A percentile compares a stretch with the other conserved stretches of the same genome.
phyloP scores from a whole-genome alignment of 768 basidiomycete species.

The Amylocystis lapponica region DNA sequence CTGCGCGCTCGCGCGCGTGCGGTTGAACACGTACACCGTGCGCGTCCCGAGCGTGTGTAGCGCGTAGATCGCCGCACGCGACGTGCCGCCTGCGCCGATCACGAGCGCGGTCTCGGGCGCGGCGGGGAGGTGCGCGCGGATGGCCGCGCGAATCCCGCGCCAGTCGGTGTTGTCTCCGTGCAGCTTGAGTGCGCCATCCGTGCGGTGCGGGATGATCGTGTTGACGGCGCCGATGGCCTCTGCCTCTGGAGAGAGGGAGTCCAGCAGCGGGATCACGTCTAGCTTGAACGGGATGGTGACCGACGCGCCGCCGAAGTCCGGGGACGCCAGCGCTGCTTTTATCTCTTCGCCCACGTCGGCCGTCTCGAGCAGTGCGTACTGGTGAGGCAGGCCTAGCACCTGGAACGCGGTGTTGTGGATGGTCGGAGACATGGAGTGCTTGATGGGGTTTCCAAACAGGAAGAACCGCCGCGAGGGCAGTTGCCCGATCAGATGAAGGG shows the following conservation, averaged over 20 bases:
- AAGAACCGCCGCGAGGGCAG: slow-evolving; percentile 72
- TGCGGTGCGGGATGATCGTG: slow-evolving; percentile 64
- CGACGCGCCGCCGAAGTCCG: slow-evolving; percentile 89
- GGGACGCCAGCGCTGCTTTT: slow-evolving; percentile 50
- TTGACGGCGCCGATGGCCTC: slow-evolving; percentile 91
- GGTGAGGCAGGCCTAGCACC: slow-evolving; percentile 76
- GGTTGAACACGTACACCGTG: slow-evolving; percentile 82
- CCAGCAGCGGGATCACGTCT: slow-evolving; percentile 79
- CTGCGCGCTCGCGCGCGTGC: slow-evolving; percentile 71
- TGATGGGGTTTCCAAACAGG: slow-evolving; percentile 87
- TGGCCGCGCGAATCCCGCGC: slow-evolving; percentile 71
- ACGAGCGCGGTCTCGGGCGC: slow-evolving; percentile 59
- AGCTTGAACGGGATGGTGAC: slow-evolving; percentile 97
- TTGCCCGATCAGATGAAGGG: slow-evolving; percentile 74
- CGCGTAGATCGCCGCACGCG: slow-evolving; percentile 92
- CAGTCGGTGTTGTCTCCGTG: slow-evolving; percentile 97
- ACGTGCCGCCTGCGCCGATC: slow-evolving; percentile 93
- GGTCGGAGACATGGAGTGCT: slow-evolving; percentile 86
- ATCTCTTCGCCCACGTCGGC: slow-evolving; percentile 58
- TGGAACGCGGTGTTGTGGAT: slow-evolving; percentile 89
- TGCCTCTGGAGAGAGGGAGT: slow-evolving; percentile 75
- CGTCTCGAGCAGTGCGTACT: slow-evolving; percentile 77
- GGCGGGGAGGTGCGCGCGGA: slow-evolving; percentile 37
- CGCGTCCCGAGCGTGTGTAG: slow-evolving; percentile 62
- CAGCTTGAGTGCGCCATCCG: slow-evolving; percentile 44